Base-by-base conservation (phyloP, 2,329 filamentous ascomycete species). In the Nemania sp. region DNA sequence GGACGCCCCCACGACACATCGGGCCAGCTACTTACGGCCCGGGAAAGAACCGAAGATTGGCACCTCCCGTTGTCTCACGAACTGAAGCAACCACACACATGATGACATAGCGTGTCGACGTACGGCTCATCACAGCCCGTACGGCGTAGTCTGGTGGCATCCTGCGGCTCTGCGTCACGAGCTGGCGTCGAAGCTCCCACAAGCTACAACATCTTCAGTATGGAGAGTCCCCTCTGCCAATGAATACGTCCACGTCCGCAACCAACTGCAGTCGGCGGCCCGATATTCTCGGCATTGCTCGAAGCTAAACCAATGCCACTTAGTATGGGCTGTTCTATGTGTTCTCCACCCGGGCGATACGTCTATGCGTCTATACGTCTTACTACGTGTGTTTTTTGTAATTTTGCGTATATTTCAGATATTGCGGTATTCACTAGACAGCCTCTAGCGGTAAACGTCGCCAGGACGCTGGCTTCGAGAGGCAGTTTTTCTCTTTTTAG, bases 11-110 rank as follows among this genome's bases (percentile, higher is more conserved):
- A 57, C 34, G 20, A 37, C 37, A 39, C 34, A 40, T 43, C 12
- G 32, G 52, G 48, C 35, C 35, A 47, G 34, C 39, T 29, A 25
- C 7, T 45, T 18, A 21, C 35, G 18, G 59, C 40, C 39, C 47
- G 56, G 52, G 52, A 59, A 51, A 43, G 56, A 35, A 39, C 52
- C 56, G 48, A 47, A 54, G 39, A 39, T 62, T 51, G 56, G 49
- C 46, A 25, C 18, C 21, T 37, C 52, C 56, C 42, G 48, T 47
- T 59, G 40, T 6, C 43, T 39, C 52, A 59, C 37, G 29, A 20
- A 48, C 40, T 9, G 29, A 35, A 48, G 48, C 32, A 46, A 48
- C 60, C 37, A 29, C 37, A 53, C 34, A 21, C 42, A 50, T 35
- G 43, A 53, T 54, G 34, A 20, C 47, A 54, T 42, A 20, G 21